Base-by-base conservation (phyloP, 1,284 basidiomycete species). In the Xanthoconium separans region DNA sequence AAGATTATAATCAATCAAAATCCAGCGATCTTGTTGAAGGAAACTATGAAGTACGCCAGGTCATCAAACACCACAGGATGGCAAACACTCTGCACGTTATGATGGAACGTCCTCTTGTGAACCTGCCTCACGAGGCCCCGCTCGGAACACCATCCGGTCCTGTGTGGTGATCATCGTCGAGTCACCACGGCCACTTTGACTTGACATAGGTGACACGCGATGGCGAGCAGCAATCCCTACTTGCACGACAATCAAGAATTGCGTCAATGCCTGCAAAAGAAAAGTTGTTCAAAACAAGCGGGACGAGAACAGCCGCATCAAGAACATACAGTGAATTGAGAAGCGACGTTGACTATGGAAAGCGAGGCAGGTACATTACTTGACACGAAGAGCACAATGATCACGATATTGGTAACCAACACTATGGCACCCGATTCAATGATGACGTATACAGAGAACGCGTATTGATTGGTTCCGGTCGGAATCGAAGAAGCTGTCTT, bases 371-470 rank as follows among this genome's bases (percentile, higher is more conserved):
- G 37, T 37, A 2, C 46, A 2, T 22, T 24, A 2, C n/a, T 24
- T 8, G 31, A 31, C 2, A 18, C 10, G 16, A 34, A 53, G 20
- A 51, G 16, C 6, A 9, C 39, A 11, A 56, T 15, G 13, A 52
- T n/a, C 9, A 18, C 11, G 20, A 31, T 39, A 9, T 31, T 36
- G n/a, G 27, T 27, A 5, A 27, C 27, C 27, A 27, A 27, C 27
- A 27, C 7, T 27, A 58, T 47, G 18, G 30, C 34, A 5, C 47
- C 53, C 9, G 56, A 52, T 34, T 57, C 54, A 10, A 55, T 8
- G 11, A 51, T 9, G n/a, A 51, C 24, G 8, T 40, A 48, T 41
- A 51, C 43, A 1, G 49, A 31, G 13, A 36, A 41, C 12, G 34
- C n/a, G 24, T 31, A 44, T 41, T 16, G 41, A 46, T 51, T 55